Base-by-base conservation (phyloP, 371 early-diverging fungal genomes). In the Mucor irregularis region DNA sequence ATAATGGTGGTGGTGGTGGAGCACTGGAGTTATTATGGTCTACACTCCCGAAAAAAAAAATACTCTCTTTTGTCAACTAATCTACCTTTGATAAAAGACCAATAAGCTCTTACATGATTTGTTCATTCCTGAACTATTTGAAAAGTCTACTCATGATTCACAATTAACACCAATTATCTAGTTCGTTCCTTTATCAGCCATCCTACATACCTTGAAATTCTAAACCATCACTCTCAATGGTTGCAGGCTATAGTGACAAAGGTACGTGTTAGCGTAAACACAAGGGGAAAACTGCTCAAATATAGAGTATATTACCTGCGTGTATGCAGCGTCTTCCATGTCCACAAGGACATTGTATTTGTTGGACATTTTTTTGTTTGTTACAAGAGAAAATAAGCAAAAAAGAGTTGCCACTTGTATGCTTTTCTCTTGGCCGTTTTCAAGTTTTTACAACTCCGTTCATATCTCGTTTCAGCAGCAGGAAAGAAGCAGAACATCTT, bases 311-410 rank as follows among this genome's bases (percentile, higher is more conserved):
- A 50, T 47, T 60, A 70, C 71, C 68, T 78, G 78, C 4, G 62
- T 52, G 40, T 68, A 72, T 14, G 56, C 64, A 56, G 56, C 65
- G 22, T 75, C 74, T 21, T 78, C 80, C 80, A 79, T 79, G 60
- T 79, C 80, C 29, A 79, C 76, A 30, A 79, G 68, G 61, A 75
- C 79, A 75, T 78, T 78, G 51, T 78, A 78, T 39, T 74, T 71
- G 31, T 69, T 67, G 11, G 60, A 60, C 60, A 60, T 60, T 4
- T 30, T 53, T 31, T 30, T 13, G 8, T n/a, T 1, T 37, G 5
- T 37, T 39, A 19, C n/a, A 39, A n/a, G 10, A 19, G 16, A 19
- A 39, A 5, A 34, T 14, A 5, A 34, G n/a, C 10, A 34, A 30
- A 5, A 7, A 5, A 30, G n/a, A 34, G 35, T 1, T 10, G 35